Base-by-base conservation (phyloP, 192 early-diverging fungal species). In the Backusella parvicylindrica region DNA sequence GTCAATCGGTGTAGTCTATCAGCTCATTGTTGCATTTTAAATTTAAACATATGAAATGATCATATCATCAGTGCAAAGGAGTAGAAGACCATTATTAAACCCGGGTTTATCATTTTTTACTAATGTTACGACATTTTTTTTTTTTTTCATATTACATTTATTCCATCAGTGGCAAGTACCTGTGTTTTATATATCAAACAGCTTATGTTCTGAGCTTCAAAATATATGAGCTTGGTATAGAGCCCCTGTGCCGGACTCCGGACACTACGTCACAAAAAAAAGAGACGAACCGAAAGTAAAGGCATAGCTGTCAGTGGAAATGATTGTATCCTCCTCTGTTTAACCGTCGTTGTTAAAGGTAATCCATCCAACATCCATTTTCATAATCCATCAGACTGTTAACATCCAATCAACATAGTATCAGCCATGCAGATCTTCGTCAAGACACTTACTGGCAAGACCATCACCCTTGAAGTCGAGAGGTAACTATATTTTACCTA, bases 391-490 rank as follows among this genome's bases (percentile, higher is more conserved):
- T 60, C 26, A 9, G n/a, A n/a, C n/a, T 21, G 9, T 26, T 26
- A 13, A 12, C 53, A 3, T 3, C 13, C 12, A 41, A 72, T 40
- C 37, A 47, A 50, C 67, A 66, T 32, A 64, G 37, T 68, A 35
- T 70, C 50, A 50, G 86, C 86, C 72, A 89, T 87, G 86, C 85
- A 90, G 76, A 86, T 87, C 79, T 90, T 90, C 80, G 89, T 90
- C 47, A 90, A 90, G 83, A 88, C 89, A 74, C 82, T 90, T 37
- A 83, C 89, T 65, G 89, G 89, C 79, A 87, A 88, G 84, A 90
- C 89, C 77, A 84, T 89, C 84, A 88, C 89, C 76, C 75, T 90
- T 75, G 88, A 90, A 77, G 89, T 87, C 76, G 88, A 90, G 82
- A 74, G 74, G 76, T 77, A 77, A 16, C 18, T 0, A 15, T 64